These are phyloP conservation scores for Agaricus sinodeliciosus DNA, from an alignment of 768 basidiomycete genomes.

Conservation along the genomic window DNA sequence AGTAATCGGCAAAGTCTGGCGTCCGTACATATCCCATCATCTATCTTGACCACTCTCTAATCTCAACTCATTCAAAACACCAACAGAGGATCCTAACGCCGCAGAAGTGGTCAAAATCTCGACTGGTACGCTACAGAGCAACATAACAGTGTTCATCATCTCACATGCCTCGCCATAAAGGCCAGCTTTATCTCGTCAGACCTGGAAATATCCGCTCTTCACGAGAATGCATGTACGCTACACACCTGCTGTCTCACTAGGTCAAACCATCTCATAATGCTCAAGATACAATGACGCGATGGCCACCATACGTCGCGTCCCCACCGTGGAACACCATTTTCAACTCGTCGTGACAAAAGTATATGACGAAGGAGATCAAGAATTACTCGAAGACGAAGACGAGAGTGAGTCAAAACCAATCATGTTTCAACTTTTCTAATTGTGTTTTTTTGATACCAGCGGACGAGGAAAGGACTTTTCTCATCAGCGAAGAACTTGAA, in stretches of 20 bases:
- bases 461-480: conserved; percentile 89
- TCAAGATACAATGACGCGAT: conserved; percentile 92
- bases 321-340: conserved; percentile 70
- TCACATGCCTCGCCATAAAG: conserved; percentile 16
- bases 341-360: conserved; percentile 95
- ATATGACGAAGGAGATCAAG: conserved; percentile 95
- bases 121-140: conserved; percentile 35
- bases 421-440: background rate
- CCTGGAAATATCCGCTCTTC: conserved; percentile 88
- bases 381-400: conserved; percentile 90
- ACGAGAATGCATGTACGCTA: conserved; percentile 91
- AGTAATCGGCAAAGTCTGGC: conserved; percentile 95
- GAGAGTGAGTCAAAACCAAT: conserved; percentile 49
- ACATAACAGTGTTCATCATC: background rate
- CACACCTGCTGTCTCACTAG: background rate
- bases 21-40: conserved; percentile 42
- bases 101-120: conserved; percentile 94
- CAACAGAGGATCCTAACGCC: conserved; percentile 85
- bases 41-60: conserved; percentile 8
- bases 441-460: conserved; percentile 38
- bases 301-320: conserved; percentile 83
- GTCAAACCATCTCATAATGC: conserved; percentile 5
- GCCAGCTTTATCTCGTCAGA: conserved; percentile 86
- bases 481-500: conserved; percentile 85
- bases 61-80: conserved; percentile 9